Base-by-base conservation (phyloP, 768 basidiomycete species). In the Leccinum boreale region DNA sequence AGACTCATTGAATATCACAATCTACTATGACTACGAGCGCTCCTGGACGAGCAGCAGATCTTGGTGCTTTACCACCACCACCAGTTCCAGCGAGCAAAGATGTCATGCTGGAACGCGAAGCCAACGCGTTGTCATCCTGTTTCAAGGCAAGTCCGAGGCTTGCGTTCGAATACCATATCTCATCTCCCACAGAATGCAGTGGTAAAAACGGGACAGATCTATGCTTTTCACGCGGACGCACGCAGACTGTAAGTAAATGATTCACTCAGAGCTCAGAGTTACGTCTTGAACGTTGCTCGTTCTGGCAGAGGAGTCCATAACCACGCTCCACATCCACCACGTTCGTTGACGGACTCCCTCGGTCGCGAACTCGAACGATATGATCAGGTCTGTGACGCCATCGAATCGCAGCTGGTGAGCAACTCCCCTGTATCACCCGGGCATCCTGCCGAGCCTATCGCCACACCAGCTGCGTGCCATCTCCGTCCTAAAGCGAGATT, bases 281-380 rank as follows among this genome's bases (percentile, higher is more conserved):
- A 48, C 52, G 42, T 56, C 50, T 33, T 15, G 23, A 44, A 54
- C 24, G n/a, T n/a, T 45, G 36, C 19, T 21, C 26, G 14, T 56
- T 51, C 29, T 29, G 28, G 8, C 56, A 90, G 89, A 46, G 81
- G 80, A 11, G 79, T 90, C 47, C 76, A 80, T 50, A 79, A 79
- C 51, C 77, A 85, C 63, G 80, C 82, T 3, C 78, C 81, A 4
- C 71, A 78, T 57, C 89, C 90, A 24, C 89, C 89, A 10, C 83
- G 75, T n/a, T 78, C 85, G 23, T 67, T 91, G 12, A 84, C 81
- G 3, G 75, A 83, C 3, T 79, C 86, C 17, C 77, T 93, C 33
- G 86, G 89, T 15, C 82, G 82, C 36, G 89, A 90, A 65, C 75
- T 91, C 3, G 89, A 92, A 67, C 86, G 82, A 65, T 92, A 87